Evolutionary conservation across 768 basidiomycete species (phyloP).

Genomic region (Mycena albidolilacea): DNA sequence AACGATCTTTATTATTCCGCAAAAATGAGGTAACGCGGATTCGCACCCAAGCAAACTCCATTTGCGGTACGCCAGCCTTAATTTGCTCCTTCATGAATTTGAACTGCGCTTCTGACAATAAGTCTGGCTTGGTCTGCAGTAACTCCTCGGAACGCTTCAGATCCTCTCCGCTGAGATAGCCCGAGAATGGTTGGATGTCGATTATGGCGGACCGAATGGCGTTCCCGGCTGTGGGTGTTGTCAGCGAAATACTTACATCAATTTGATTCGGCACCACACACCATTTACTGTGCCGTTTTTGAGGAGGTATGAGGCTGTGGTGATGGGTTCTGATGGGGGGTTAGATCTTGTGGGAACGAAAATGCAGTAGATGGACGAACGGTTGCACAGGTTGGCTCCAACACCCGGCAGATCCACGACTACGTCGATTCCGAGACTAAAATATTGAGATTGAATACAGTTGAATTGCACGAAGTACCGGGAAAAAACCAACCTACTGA

Average conservation of each 20-base stretch:
- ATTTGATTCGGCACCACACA: background rate
- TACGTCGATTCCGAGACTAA: conserved; percentile 25
- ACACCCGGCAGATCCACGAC: conserved; percentile 27
- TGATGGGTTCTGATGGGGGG: conserved; percentile 15
- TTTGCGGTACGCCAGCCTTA: conserved; percentile 28
- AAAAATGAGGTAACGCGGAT: background rate
- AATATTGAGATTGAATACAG: background rate
- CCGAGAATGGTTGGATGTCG: conserved; percentile 25
- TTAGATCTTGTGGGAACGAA: background rate
- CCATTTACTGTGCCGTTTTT: conserved; percentile 32
- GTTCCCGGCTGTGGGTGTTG: conserved; percentile 10
- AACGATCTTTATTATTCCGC: too few species aligned
- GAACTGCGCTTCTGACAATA: conserved; percentile 28
- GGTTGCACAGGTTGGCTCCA: conserved; percentile 34
- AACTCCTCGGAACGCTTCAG: conserved; percentile 17
- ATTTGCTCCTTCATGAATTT: conserved; percentile 26
- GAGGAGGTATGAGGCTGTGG: conserved; percentile 24
- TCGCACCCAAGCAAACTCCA: conserved; percentile 33
- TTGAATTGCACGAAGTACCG: background rate
- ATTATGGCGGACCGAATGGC: conserved; percentile 31
- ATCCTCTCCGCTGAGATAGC: conserved; percentile 19
- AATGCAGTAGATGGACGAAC: conserved; percentile 6
- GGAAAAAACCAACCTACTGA: conserved; percentile 6
- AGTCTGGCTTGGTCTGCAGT: conserved; percentile 20
- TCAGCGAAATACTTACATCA: too few species aligned